These are phyloP conservation scores for Hypericum perforatum DNA, from an alignment of 345 rosid genomes.

Conservation along the genomic window DNA sequence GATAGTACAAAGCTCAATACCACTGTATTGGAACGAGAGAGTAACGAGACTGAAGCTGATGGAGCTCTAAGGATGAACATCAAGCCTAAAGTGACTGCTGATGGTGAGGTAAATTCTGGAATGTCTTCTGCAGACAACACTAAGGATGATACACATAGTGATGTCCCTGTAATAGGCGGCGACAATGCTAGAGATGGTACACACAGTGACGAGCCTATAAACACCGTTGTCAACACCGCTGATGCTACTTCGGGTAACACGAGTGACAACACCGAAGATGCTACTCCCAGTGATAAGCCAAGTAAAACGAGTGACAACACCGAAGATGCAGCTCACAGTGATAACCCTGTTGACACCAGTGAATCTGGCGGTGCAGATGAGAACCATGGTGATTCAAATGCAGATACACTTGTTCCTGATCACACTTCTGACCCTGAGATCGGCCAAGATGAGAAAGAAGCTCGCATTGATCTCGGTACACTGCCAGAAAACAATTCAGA, in stretches of 20 bases:
- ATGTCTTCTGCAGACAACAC: constrained; percentile 20
- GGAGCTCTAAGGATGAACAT: constrained; percentile 15
- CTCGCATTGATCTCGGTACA: constrained; percentile 37
- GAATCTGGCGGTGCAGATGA: background rate
- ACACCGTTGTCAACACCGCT: constrained; percentile 7
- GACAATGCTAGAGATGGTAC: constrained; percentile 17
- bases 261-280: constrained; percentile 6
- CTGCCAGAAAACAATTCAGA: constrained; percentile 36
- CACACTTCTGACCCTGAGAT: constrained; percentile 30
- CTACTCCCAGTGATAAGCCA: constrained; percentile 17
- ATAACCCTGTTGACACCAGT: background rate
- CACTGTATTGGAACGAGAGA: constrained; percentile 18
- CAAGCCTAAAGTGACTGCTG: constrained; percentile 27
- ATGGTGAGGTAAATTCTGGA: constrained; percentile 22
- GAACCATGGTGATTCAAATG: background rate
- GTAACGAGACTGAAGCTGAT: constrained; percentile 9
- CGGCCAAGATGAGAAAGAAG: constrained; percentile 36
- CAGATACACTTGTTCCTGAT: constrained; percentile 15
- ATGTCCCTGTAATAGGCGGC: constrained; percentile 7
- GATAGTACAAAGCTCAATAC: constrained; percentile 20
- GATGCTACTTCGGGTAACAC: constrained; percentile 11
- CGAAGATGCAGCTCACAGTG: background rate
- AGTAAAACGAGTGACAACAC: constrained; percentile 10
- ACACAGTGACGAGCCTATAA: constrained; percentile 7
- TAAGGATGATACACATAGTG: constrained; percentile 11